A percentile compares a stretch with the other conserved stretches of the same genome.
Conservation (phyloP, 257 asterid species). For the Thymus mandschuricus region DNA sequence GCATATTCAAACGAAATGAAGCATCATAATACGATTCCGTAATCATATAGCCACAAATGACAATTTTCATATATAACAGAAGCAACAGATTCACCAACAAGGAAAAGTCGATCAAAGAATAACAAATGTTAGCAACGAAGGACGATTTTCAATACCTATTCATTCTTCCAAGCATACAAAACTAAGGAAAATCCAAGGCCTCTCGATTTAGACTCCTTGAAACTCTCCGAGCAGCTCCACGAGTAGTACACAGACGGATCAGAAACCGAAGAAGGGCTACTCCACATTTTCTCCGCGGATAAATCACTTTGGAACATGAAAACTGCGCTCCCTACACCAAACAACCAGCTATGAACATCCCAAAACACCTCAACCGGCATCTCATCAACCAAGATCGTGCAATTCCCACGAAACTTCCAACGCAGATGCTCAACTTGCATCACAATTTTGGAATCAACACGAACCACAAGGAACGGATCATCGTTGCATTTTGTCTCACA, state of each 20-base stretch:
- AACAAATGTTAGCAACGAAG: conserved; percentile 27
- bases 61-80: not conserved
- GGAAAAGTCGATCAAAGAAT: conserved; percentile 4
- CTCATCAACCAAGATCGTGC: conserved; percentile 68
- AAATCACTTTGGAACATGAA: conserved; percentile 71
- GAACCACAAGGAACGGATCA: conserved; percentile 65
- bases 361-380: conserved; percentile 79
- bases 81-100: not conserved
- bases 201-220: conserved; percentile 43
- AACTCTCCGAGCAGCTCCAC: conserved; percentile 54
- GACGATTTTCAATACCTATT: conserved; percentile 41
- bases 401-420: conserved; percentile 92
- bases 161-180: conserved; percentile 87
- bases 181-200: conserved; percentile 65
- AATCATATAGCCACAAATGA: not conserved
- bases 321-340: conserved; percentile 70
- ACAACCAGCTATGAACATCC: conserved; percentile 93
- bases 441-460: conserved; percentile 62
- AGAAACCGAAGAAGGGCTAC: conserved; percentile 35
- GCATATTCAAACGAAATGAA: not conserved
- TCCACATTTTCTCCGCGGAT: conserved; percentile 59
- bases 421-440: conserved; percentile 70
- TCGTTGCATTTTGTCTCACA: conserved; percentile 49
- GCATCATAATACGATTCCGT: not conserved
- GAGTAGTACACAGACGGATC: conserved; percentile 45